Conservation (phyloP, 2,329 filamentous ascomycete species). For the Fusarium odoratissimum region DNA sequence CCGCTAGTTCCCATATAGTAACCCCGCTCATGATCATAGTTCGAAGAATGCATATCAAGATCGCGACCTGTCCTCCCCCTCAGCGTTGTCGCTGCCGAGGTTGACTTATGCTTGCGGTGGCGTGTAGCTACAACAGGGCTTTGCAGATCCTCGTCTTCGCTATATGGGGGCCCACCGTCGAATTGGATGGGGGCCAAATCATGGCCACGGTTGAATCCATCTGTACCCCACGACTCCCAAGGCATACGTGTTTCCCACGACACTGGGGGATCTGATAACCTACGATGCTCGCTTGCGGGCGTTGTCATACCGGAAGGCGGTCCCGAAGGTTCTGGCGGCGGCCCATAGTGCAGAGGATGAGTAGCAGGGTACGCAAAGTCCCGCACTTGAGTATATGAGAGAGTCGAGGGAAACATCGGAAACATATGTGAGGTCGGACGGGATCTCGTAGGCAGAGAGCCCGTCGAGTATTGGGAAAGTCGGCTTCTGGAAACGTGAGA, state of each 20-base stretch:
- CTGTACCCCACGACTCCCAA: constrained; percentile 67
- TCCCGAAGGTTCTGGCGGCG: constrained; percentile 77
- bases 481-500: constrained; percentile 85
- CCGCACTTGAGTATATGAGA: constrained; percentile 89
- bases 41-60: constrained; percentile 59
- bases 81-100: constrained; percentile 60
- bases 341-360: constrained; percentile 93
- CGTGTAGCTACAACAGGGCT: constrained; percentile 88
- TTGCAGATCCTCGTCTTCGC: constrained; percentile 94
- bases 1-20: constrained; percentile 74
- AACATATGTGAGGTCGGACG: constrained; percentile 85
- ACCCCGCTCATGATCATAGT: constrained; percentile 71
- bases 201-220: constrained; percentile 70
- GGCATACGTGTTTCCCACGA: constrained; percentile 77
- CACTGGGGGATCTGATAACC: constrained; percentile 84
- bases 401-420: constrained; percentile 84
- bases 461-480: constrained; percentile 83
- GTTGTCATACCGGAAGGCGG: constrained; percentile 86
- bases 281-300: constrained; percentile 80
- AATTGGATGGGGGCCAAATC: constrained; percentile 86
- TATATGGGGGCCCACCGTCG: constrained; percentile 90
- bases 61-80: constrained; percentile 59
- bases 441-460: constrained; percentile 76
- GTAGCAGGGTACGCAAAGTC: constrained; percentile 91
- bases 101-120: constrained; percentile 87